phyloP scores from a whole-genome alignment of 345 rosid species.

The Salix arbutifolia region DNA sequence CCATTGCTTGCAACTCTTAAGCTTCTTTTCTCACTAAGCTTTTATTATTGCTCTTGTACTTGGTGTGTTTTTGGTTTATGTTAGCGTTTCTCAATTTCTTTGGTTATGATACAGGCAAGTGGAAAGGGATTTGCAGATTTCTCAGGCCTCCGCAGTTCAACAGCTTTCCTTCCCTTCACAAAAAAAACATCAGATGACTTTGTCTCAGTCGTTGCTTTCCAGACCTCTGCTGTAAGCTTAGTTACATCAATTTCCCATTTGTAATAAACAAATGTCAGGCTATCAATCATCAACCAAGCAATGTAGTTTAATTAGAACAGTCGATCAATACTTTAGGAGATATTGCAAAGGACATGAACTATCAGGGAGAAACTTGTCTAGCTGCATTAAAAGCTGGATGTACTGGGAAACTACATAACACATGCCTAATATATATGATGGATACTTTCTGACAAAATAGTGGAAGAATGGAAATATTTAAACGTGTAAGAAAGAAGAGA shows the following conservation, averaged over 20 bases:
- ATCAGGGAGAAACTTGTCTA: neutral
- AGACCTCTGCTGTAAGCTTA: slow-evolving; percentile 72
- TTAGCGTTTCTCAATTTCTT: neutral
- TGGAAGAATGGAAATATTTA: neutral
- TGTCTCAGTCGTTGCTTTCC: slow-evolving; percentile 59
- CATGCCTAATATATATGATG: neutral
- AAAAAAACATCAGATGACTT: slow-evolving; percentile 71
- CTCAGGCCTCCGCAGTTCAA: slow-evolving; percentile 66
- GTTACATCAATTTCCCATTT: neutral
- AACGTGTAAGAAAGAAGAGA: neutral
- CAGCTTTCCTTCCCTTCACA: slow-evolving; percentile 55
- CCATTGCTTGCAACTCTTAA: neutral
- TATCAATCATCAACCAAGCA: neutral
- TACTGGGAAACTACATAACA: neutral
- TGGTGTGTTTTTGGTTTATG: neutral
- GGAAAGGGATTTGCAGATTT: slow-evolving; percentile 70
- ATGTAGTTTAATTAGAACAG: neutral
- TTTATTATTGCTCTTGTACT: neutral
- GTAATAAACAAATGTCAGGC: neutral
- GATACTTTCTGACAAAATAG: neutral
- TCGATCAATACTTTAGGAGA: neutral
- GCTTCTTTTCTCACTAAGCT: neutral
- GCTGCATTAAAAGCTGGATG: neutral
- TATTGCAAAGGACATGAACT: neutral
- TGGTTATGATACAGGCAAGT: slow-evolving; percentile 26